Conservation (phyloP, 1,284 basidiomycete genomes). For the Leccinum pseudoinsigne region DNA sequence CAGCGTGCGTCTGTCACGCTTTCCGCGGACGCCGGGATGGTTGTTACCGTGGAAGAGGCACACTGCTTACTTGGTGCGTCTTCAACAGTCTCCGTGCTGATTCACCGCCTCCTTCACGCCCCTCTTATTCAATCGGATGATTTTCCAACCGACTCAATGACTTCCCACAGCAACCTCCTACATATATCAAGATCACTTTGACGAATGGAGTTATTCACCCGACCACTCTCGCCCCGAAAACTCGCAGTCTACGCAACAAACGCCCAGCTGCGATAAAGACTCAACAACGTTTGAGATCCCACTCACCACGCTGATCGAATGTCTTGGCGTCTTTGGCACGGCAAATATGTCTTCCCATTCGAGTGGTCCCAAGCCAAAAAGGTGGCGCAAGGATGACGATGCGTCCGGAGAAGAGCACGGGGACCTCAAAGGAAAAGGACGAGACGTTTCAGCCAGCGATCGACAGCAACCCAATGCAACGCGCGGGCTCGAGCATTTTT, state of each 20-base stretch:
- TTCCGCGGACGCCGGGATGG: constrained; percentile 61
- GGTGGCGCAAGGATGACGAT: constrained; percentile 52
- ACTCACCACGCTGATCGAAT: constrained; percentile 82
- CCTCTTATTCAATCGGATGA: neutral
- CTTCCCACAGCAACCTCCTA: constrained; percentile 74
- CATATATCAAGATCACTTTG: constrained; percentile 77
- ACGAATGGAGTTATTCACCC: constrained; percentile 49
- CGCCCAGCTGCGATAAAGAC: constrained; percentile 16
- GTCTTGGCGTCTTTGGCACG: constrained; percentile 91
- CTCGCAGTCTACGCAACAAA: constrained; percentile 19
- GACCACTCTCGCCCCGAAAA: constrained; percentile 18
- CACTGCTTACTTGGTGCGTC: constrained; percentile 71
- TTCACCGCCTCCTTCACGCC: neutral
- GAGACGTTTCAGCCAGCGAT: constrained; percentile 11
- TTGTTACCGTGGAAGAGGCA: constrained; percentile 88
- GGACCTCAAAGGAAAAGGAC: constrained; percentile 19
- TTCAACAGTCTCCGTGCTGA: constrained; percentile 11
- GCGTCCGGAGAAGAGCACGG: constrained; percentile 44
- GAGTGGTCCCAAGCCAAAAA: constrained; percentile 36
- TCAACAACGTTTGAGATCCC: constrained; percentile 76
- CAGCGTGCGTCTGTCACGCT: constrained; percentile 82
- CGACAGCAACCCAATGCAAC: constrained; percentile 14
- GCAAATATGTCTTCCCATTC: constrained; percentile 44
- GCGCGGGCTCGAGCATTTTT: constrained; percentile 51
- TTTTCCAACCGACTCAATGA: constrained; percentile 1